Evolutionary conservation across 768 basidiomycete species (phyloP).

Genomic region (Macrolepiota albuminosa): DNA sequence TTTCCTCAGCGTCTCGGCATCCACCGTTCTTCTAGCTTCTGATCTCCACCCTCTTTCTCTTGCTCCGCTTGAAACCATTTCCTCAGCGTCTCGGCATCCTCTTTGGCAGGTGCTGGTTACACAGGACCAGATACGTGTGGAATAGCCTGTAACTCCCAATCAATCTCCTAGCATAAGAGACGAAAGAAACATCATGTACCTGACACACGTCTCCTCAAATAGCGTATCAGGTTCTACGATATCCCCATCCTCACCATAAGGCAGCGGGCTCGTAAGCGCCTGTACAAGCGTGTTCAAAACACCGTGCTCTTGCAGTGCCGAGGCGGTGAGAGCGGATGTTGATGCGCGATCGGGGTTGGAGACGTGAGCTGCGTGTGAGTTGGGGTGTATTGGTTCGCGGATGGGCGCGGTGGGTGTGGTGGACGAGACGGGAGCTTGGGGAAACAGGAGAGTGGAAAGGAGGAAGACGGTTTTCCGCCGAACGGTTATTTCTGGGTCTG

Average conservation of each 20-base stretch:
- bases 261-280: conserved; percentile 50
- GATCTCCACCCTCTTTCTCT: conserved; percentile 1
- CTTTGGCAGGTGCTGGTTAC: neutral
- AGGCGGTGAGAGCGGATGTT: conserved; percentile 45
- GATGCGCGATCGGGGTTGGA: conserved; percentile 47
- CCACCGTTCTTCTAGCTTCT: conserved; percentile 4
- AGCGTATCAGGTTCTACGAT: conserved; percentile 49
- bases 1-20: neutral
- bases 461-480: conserved; percentile 80
- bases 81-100: neutral
- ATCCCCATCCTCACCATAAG: conserved; percentile 67
- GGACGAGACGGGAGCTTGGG: conserved; percentile 25
- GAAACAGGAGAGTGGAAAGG: conserved; percentile 63
- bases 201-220: conserved; percentile 60
- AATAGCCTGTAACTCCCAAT: neutral
- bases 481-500: conserved; percentile 74
- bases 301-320: conserved; percentile 42
- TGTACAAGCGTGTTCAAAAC: conserved; percentile 48
- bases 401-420: conserved; percentile 18
- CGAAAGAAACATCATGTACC: conserved; percentile 29
- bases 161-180: neutral
- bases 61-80: conserved; percentile 1
- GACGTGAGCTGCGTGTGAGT: conserved; percentile 67
- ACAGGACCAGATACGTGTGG: neutral
- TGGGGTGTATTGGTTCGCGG: conserved; percentile 49